Base-by-base conservation (phyloP, 2,329 filamentous ascomycete species). In the Sphaerulina musiva region DNA sequence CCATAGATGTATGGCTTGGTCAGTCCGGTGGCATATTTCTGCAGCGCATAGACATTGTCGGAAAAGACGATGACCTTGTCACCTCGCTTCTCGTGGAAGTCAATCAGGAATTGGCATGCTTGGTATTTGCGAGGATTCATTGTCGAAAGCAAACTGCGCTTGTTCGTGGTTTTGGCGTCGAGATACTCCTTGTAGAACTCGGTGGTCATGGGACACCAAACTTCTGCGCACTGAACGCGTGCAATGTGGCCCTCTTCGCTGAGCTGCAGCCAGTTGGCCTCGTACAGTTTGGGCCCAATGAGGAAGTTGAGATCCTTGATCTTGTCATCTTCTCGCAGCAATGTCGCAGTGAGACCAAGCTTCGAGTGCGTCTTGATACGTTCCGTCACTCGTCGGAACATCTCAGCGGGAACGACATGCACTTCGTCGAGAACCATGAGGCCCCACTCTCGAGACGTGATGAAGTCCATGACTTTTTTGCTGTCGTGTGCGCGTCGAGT, bases 61-160 rank as follows among this genome's bases (percentile, higher is more conserved):
- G 90, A 95, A 70, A 97, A 97, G 42, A 98, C 92, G 59, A 97
- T 97, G 63, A 97, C 90, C 73, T 97, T 97, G 75, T 97, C 93
- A 32, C 93, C 92, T 57, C 93, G 82, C 52, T 84, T 85, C 72
- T 97, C 92, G 71, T 98, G 93, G 68, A 95, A 97, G 70, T 97
- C 88, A 68, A 98, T 97, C n/a, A 98, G 79, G 67, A 93, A 97
- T 69, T 98, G 92, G 64, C 90, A 95, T 0, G 92, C 91, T 71
- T 97, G 93, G 69, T 96, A 95, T 72, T 98, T 98, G 62, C 86
- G 81, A 1, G 93, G 93, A 66, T 98, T 98, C 91, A 98, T 97
- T 61, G 95, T 95, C 65, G 93, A 96, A 2, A 97, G 80, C 6
- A 89, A 71, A 7, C 80, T 78, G 34, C 81, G 78, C 69, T 86